Evolutionary conservation across 2,329 filamentous ascomycete species (phyloP), one percentile per base, ranked within the genome.

Genomic region (Colletotrichum sp.): DNA sequence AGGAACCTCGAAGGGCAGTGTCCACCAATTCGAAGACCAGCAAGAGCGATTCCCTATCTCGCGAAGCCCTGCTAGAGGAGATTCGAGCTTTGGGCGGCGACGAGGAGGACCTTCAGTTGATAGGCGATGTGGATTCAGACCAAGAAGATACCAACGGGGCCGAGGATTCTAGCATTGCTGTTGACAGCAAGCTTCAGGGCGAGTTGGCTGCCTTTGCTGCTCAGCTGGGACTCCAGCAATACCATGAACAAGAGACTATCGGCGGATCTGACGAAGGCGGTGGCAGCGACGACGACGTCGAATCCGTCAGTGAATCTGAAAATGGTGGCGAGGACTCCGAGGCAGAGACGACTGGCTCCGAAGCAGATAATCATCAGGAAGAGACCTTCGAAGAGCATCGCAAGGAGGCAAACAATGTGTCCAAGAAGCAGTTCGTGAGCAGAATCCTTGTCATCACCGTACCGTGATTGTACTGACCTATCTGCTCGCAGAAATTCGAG

Each of bases 21-120:
- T 78, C 69, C 30, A 73, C 79, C 63, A 84, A 81, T 79, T n/a
- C 28, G n/a, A 65, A 52, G 30, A 55, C 16, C 65, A 59, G 61
- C 30, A 68, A 60, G 13, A 60, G 48, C 15, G 59, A 64, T 9
- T 15, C 28, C 12, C 66, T 77, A 15, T 74, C 75, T 10, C 79
- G 82, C n/a, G 84, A 85, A 36, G 81, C 83, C 15, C 84, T 94
- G 6, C 84, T 94, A 9, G 88, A 91, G 72, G 93, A 94, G 80
- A 94, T 94, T 77, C 87, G 88, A 78, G 91, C 91, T 16, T 85
- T 94, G 3, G 93, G 92, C 5, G 93, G 93, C 16, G 91, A 93
- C 69, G 91, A 94, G 82, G 87, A 91, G 57, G 93, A 94, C 77
- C 82, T 93, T 59, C 89, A 91, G 43, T 87, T 94, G 39, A 88